Percentiles rank a stretch among this genome's conserved stretches.
These are phyloP conservation scores for Chromera velia DNA, from an alignment of 73 alveolate species.

Conservation along the genomic window DNA sequence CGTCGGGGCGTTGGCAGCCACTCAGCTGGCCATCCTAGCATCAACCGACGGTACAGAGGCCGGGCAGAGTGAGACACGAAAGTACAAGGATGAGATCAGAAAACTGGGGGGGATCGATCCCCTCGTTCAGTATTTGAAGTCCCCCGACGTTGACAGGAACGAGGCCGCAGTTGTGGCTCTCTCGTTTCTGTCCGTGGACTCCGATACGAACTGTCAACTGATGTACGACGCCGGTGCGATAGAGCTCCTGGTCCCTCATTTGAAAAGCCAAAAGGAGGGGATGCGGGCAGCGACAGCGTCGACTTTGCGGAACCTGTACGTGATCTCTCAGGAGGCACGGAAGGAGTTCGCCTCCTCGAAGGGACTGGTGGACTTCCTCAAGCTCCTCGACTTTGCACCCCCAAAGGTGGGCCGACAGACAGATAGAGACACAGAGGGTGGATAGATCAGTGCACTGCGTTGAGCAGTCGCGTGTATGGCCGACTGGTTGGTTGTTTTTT, in stretches of 20 bases:
- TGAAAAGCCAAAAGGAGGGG: neutral
- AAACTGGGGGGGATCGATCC: constrained; percentile 35
- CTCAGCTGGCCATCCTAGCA: constrained; percentile 40
- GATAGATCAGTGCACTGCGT: neutral
- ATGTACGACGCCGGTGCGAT: neutral
- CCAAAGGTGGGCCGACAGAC: neutral
- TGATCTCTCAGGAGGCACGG: neutral
- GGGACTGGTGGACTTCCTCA: neutral
- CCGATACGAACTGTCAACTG: neutral
- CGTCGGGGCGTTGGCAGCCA: constrained; percentile 23
- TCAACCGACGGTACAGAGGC: constrained; percentile 15
- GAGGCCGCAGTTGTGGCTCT: constrained; percentile 43
- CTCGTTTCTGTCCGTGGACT: constrained; percentile 13
- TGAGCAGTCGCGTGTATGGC: neutral
- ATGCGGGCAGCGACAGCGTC: constrained; percentile 38
- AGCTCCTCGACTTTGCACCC: neutral
- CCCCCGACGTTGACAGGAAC: constrained; percentile 8
- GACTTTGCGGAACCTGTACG: constrained; percentile 23
- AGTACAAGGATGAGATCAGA: neutral
- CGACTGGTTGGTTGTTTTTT: too few species aligned
- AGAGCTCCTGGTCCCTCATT: neutral
- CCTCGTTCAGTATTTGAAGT: constrained; percentile 22
- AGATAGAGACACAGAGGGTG: neutral
- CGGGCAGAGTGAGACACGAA: neutral
- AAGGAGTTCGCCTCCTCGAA: neutral